Percentiles rank a stretch among this genome's conserved stretches.
Conservation (phyloP, 2,329 filamentous ascomycete species). For the Fusarium hainanense region DNA sequence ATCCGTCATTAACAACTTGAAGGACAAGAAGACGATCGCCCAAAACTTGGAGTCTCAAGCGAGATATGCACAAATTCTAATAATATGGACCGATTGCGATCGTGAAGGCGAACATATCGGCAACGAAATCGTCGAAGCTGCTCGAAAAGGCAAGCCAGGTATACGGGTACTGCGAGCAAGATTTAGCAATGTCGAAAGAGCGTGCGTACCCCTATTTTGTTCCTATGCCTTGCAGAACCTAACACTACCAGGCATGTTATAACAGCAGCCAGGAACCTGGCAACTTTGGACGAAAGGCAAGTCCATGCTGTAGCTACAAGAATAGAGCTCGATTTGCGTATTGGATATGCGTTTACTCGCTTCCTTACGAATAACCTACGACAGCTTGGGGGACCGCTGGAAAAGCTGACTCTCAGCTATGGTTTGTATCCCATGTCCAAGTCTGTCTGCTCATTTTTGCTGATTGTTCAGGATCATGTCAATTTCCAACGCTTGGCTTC, state of each 20-base stretch:
- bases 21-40: conserved; percentile 85
- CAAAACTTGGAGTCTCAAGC: conserved; percentile 87
- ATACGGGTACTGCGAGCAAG: conserved; percentile 86
- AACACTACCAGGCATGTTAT: conserved; percentile 77
- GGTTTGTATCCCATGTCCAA: conserved; percentile 59
- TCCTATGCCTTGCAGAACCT: neutral
- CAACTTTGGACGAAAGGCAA: conserved; percentile 84
- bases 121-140: conserved; percentile 86
- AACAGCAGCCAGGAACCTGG: conserved; percentile 80
- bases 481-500: conserved; percentile 96
- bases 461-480: conserved; percentile 76
- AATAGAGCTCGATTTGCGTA: conserved; percentile 91
- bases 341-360: conserved; percentile 92
- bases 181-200: conserved; percentile 96
- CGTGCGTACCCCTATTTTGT: conserved; percentile 61
- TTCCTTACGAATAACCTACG: conserved; percentile 86
- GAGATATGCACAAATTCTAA: conserved; percentile 75
- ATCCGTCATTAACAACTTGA: conserved; percentile 23
- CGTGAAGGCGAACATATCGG: conserved; percentile 97
- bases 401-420: conserved; percentile 79
- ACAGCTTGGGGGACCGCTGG: conserved; percentile 73
- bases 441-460: neutral
- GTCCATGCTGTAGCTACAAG: conserved; percentile 88
- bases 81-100: conserved; percentile 99
- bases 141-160: conserved; percentile 75